Evolutionary conservation across 78 protist species (phyloP).

Genomic region (Pelomyxa schiedti): DNA sequence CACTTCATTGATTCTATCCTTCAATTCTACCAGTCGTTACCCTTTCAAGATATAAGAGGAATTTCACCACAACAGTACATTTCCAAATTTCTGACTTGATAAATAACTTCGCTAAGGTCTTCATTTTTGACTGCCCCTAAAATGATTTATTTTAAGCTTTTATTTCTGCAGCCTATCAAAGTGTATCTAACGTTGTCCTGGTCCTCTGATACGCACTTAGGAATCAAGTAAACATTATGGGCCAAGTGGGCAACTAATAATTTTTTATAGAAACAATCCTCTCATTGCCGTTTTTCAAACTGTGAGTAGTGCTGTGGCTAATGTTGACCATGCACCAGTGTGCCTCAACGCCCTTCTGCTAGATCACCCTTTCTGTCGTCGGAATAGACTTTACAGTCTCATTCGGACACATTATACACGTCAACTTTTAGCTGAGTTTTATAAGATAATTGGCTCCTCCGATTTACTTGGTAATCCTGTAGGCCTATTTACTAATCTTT

Average conservation of each 20-base stretch:
- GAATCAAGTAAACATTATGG: too few species aligned
- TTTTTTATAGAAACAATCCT: too few species aligned
- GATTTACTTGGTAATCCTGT: slow-evolving; percentile 77
- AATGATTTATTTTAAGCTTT: slow-evolving; percentile 36
- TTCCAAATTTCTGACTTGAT: too few species aligned
- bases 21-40: not conserved
- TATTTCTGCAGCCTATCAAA: slow-evolving; percentile 43
- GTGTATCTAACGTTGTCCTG: slow-evolving; percentile 34
- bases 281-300: slow-evolving; percentile 5
- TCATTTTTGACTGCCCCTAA: not conserved
- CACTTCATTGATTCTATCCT: not conserved
- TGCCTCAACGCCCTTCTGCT: not conserved
- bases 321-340: slow-evolving; percentile 7
- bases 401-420: not conserved
- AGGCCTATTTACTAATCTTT: slow-evolving; percentile 51
- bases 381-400: not conserved
- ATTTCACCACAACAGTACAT: too few species aligned
- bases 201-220: too few species aligned
- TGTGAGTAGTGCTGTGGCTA: not conserved
- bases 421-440: slow-evolving; percentile 5
- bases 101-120: too few species aligned
- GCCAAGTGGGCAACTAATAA: too few species aligned
- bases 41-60: too few species aligned
- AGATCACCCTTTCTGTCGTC: not conserved
- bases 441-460: slow-evolving; percentile 49